Evolutionary conservation across 2,329 filamentous ascomycete genomes (phyloP), one percentile per base, ranked within the genome.

Genomic region (Cladosporium sp.): DNA sequence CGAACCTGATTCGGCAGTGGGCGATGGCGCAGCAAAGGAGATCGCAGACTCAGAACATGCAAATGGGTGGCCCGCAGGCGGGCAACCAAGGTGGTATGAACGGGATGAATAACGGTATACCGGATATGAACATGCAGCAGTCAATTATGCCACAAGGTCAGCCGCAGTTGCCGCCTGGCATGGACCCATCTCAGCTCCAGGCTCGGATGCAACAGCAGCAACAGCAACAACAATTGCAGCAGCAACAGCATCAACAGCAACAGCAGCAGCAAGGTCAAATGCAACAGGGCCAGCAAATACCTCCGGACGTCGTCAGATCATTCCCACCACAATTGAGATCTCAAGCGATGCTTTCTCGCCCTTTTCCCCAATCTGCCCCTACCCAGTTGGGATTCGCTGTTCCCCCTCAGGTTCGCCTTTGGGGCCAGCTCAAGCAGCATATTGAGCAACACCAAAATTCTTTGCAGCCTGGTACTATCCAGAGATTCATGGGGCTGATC

Each of bases 391-490:
- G 49, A 18, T 52, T 64, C 16, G 32, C 34, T 9, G 59, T 80
- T 9, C 79, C 80, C 5, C 74, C 73, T 28, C 66, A 75, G 10
- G 68, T 82, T 19, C 77, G 73, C 58, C 76, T 73, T 2, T 83
- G 80, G 80, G 74, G 74, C 8, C 75, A 81, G 52, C 68, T 83
- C 6, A 83, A 82, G 63, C 68, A 75, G 49, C 79, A 77, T 70
- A 74, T 74, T 13, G 60, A 63, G 28, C 68, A 74, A 41, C 80
- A 80, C 52, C 68, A 69, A 13, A 68, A 69, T 44, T 66, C 69
- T 4, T 58, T 76, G 44, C 72, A 70, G 14, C 69, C 67, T 9
- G 67, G 70, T 3, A 72, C 71, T 42, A 50, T 72, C 14, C 58
- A 67, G 5, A 75, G 70, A 50, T 58, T 79, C 11, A 60, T 67